Percentiles rank a stretch among this genome's conserved stretches.
Conservation (phyloP, 2,329 filamentous ascomycete species). For the Ophiostoma pallidulum region DNA sequence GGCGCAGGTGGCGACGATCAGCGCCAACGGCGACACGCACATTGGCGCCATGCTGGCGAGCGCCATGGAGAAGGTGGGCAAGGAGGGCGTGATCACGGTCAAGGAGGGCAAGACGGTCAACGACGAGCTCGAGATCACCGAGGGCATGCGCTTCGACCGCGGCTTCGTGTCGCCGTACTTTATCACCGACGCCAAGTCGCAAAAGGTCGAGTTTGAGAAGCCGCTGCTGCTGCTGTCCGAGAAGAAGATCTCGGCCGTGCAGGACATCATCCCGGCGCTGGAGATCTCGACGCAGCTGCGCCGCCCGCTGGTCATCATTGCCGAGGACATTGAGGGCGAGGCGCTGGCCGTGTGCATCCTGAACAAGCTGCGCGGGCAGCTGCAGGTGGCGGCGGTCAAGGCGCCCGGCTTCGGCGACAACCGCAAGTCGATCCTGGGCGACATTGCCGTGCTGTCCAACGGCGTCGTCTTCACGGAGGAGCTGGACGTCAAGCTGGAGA, state of each 20-base stretch:
- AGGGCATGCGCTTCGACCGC: constrained; percentile 99
- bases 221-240: constrained; percentile 95
- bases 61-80: constrained; percentile 99
- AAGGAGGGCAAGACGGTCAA: constrained; percentile 99
- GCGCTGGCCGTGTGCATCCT: constrained; percentile 97
- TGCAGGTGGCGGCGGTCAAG: constrained; percentile 98
- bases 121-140: constrained; percentile 96
- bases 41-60: constrained; percentile 93
- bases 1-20: constrained; percentile 96
- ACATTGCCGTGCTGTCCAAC: constrained; percentile 92
- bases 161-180: constrained; percentile 99
- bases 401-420: constrained; percentile 99
- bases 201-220: constrained; percentile 99
- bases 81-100: constrained; percentile 99
- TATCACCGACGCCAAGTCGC: constrained; percentile 97
- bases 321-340: constrained; percentile 98
- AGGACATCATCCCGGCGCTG: constrained; percentile 96
- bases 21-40: constrained; percentile 91
- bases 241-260: constrained; percentile 99
- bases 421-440: constrained; percentile 98
- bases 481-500: constrained; percentile 98
- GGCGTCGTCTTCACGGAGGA: constrained; percentile 96
- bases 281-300: constrained; percentile 94
- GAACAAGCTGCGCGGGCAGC: constrained; percentile 99
- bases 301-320: constrained; percentile 94